Evolutionary conservation across 768 basidiomycete species (phyloP).

Genomic region (Nidularia pulvinata): DNA sequence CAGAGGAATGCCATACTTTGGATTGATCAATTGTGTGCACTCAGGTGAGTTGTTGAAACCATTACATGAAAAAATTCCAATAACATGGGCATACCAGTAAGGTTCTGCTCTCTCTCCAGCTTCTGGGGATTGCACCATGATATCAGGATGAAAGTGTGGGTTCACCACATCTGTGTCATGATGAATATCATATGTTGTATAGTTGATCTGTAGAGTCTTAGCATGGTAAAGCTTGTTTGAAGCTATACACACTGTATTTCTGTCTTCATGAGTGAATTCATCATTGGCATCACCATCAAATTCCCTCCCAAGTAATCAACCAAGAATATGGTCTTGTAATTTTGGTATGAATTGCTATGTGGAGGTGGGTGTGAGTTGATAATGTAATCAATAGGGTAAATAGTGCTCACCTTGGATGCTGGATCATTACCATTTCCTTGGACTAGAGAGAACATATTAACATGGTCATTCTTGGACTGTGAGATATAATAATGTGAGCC

Average conservation of each 20-base stretch:
- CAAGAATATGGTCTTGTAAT: slow-evolving; percentile 29
- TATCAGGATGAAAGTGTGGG: slow-evolving; percentile 20
- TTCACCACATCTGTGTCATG: slow-evolving; percentile 21
- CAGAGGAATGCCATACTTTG: slow-evolving; percentile 30
- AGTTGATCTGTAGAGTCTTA: slow-evolving; percentile 16
- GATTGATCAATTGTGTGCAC: not conserved
- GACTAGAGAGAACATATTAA: not conserved
- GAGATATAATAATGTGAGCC: slow-evolving; percentile 5
- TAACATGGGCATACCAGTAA: slow-evolving; percentile 19
- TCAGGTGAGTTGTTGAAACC: slow-evolving; percentile 9
- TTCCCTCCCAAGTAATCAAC: slow-evolving; percentile 15
- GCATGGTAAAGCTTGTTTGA: slow-evolving; percentile 19
- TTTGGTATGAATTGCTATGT: slow-evolving; percentile 22
- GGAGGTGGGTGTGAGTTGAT: not conserved
- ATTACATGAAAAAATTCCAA: slow-evolving; percentile 15
- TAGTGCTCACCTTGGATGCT: not conserved
- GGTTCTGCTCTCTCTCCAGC: slow-evolving; percentile 6
- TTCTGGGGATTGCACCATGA: slow-evolving; percentile 24
- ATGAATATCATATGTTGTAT: slow-evolving; percentile 23
- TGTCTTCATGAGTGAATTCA: slow-evolving; percentile 13
- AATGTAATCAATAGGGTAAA: not conserved
- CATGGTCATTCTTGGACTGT: not conserved
- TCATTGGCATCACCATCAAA: slow-evolving; percentile 26
- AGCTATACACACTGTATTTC: slow-evolving; percentile 10
- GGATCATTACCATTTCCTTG: slow-evolving; percentile 1